Evolutionary conservation across 352 stramenopile genomes (phyloP).

Genomic region (Phytophthora crassamura): DNA sequence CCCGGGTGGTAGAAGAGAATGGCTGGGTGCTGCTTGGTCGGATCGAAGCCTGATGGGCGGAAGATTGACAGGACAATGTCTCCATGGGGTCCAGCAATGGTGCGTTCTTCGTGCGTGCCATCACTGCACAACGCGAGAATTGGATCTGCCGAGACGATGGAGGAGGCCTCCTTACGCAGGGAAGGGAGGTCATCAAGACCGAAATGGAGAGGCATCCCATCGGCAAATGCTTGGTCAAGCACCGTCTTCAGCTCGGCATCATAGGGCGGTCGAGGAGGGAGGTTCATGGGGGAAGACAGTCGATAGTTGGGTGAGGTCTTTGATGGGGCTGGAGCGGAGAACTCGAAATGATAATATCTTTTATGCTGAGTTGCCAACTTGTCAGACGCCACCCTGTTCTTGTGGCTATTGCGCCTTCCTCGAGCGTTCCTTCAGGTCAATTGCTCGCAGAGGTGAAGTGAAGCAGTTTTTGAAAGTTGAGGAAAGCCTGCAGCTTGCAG

Average conservation of each 20-base stretch:
- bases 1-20: constrained; percentile 42
- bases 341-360: no score
- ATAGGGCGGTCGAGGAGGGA: constrained; percentile 24
- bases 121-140: constrained; percentile 10
- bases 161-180: constrained; percentile 15
- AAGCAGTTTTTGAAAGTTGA: no score
- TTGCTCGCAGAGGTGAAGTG: no score
- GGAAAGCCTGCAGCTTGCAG: no score
- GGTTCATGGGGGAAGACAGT: constrained; percentile 12
- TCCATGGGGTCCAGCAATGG: constrained; percentile 21
- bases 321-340: no score
- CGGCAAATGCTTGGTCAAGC: constrained; percentile 19
- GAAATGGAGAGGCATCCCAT: constrained; percentile 21
- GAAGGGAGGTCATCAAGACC: constrained; percentile 13
- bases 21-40: constrained; percentile 22
- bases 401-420: no score
- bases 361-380: no score
- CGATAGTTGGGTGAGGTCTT: no score
- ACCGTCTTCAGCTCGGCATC: constrained; percentile 23
- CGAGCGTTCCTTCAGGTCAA: no score
- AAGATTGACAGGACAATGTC: constrained; percentile 31
- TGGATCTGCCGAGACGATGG: constrained; percentile 6
- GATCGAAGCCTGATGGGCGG: constrained; percentile 18
- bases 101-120: constrained; percentile 20
- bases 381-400: no score